Base-by-base conservation (phyloP, 495 filamentous ascomycete genomes). In the Parathielavia appendiculata region DNA sequence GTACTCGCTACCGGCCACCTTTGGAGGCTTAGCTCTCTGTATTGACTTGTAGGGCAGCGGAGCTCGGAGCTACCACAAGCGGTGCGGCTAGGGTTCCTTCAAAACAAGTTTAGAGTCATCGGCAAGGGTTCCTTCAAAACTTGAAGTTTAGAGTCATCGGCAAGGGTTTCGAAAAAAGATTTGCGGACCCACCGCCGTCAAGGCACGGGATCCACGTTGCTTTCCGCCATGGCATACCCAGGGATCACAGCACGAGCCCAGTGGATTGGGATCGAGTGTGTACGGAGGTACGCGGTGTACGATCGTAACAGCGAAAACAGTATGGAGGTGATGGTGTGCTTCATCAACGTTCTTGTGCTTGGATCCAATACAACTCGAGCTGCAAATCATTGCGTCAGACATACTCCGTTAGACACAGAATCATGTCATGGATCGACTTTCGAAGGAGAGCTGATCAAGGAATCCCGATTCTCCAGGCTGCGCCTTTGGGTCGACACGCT, bases 401-500 rank as follows among this genome's bases (percentile, higher is more conserved):
- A 30, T 30, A 30, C 26, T 30, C 3, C 6, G 26, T 2, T 30
- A 30, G 26, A 30, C 6, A 6, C 6, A 30, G 6, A 30, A 30
- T 30, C 6, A 6, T 2, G 26, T 3, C 2, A 6, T 30, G 26
- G 26, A 30, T 6, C 6, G 26, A 6, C 26, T 30, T 44, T 44
- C 16, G 41, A 11, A 39, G 36, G 36, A 30, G 26, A 30, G n/a
- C 6, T 2, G 26, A 30, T 6, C 26, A 3, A 2, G 26, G 3
- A 30, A 30, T 30, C 26, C 26, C 26, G 6, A 30, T 30, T 30
- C 26, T 30, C 8, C 16, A 46, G 54, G 2, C 7, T 43, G 55
- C 55, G 47, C 57, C 57, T 53, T 59, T 52, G n/a, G 1, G 16
- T 59, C 23, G 49, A 59, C 57, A 59, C 53, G 57, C 39, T 41